These are phyloP conservation scores for Chenopodium formosanum DNA, from an alignment of 148 eudicot genomes.

Conservation along the genomic window DNA sequence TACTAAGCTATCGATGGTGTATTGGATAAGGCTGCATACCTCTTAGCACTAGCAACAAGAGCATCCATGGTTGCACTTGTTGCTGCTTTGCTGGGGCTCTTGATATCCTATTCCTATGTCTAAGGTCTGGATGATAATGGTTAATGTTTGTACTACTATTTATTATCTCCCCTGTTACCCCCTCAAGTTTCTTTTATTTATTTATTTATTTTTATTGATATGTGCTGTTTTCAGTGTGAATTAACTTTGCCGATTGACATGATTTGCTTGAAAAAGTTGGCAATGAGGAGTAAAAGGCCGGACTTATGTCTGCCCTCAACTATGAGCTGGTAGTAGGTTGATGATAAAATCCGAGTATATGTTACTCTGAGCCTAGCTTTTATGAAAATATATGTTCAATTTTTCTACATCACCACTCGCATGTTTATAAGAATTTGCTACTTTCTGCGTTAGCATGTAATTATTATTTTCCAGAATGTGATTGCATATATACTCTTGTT, in stretches of 20 bases:
- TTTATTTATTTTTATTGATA: neutral
- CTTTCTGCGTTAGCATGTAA: neutral
- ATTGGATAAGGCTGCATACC: neutral
- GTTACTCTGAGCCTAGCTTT: conserved; percentile 15
- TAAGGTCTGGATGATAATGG: neutral
- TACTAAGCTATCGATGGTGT: neutral
- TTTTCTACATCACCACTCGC: neutral
- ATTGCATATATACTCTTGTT: conserved; percentile 4
- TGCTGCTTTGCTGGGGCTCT: neutral
- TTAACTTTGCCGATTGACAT: neutral
- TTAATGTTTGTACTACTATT: neutral
- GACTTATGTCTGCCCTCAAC: conserved; percentile 35
- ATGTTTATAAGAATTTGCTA: neutral
- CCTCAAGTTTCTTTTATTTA: neutral
- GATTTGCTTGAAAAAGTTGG: conserved; percentile 2
- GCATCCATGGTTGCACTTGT: neutral
- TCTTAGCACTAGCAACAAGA: neutral
- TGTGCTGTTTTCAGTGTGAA: neutral
- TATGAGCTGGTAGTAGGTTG: conserved; percentile 35
- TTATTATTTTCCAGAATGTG: neutral
- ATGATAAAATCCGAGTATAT: conserved; percentile 14
- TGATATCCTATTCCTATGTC: neutral
- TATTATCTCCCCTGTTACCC: neutral
- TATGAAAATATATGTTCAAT: neutral
- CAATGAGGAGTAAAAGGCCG: conserved; percentile 40